A percentile compares a stretch with the other conserved stretches of the same genome.
Conservation (phyloP, 495 filamentous ascomycete genomes). For the Delitschia confertaspora region DNA sequence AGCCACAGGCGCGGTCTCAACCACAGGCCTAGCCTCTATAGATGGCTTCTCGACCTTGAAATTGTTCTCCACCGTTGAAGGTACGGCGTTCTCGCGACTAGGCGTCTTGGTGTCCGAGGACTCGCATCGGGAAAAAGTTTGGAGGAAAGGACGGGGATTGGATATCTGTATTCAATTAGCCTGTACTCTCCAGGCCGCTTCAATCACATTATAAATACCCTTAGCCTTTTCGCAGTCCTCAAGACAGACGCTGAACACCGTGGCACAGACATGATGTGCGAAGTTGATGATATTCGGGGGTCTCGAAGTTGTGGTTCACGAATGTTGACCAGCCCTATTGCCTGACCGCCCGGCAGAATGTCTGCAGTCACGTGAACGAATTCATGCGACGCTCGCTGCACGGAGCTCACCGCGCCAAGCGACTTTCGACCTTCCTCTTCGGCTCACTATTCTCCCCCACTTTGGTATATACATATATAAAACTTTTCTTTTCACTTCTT, state of each 20-base stretch:
- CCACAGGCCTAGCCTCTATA: too few species aligned
- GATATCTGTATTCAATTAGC: constrained; percentile 11
- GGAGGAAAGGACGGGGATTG: constrained; percentile 2
- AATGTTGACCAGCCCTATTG: not conserved
- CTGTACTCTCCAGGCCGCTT: not conserved
- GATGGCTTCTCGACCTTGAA: too few species aligned
- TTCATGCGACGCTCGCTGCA: too few species aligned
- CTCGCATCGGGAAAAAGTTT: constrained; percentile 7
- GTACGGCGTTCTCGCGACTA: too few species aligned
- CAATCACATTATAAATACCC: constrained; percentile 9
- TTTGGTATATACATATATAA: not conserved
- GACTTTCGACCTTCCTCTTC: constrained; percentile 8
- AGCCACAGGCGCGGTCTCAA: too few species aligned
- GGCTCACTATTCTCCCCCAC: too few species aligned
- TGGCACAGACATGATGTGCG: constrained; percentile 26
- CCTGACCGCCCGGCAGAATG: constrained; percentile 21
- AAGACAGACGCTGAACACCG: constrained; percentile 23
- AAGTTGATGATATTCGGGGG: too few species aligned
- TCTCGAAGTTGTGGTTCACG: too few species aligned
- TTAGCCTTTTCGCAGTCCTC: constrained; percentile 18
- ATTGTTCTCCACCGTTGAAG: too few species aligned
- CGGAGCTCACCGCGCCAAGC: constrained; percentile 21
- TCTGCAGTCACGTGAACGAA: too few species aligned
- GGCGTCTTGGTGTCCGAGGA: too few species aligned
- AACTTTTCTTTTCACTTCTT: not conserved